Conservation (phyloP, 495 filamentous ascomycete species). For the Ramalina peruviana region DNA sequence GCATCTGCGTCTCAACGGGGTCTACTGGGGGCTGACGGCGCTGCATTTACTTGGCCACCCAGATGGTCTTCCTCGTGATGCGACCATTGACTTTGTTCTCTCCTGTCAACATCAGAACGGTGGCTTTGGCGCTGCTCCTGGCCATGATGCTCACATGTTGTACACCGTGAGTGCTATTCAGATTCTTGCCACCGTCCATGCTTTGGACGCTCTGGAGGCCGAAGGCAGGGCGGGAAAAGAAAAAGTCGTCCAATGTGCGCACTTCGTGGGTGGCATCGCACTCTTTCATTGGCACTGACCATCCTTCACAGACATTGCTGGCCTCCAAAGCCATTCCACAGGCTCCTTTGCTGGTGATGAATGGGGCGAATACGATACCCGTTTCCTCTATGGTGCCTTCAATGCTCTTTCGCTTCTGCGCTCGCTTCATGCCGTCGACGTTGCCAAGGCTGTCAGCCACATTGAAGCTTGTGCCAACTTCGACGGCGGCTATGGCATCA, state of each 20-base stretch:
- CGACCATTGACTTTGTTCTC: slow-evolving; percentile 80
- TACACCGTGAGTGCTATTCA: slow-evolving; percentile 91
- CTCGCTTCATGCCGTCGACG: slow-evolving; percentile 54
- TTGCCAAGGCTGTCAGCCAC: slow-evolving; percentile 64
- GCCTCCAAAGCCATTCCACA: slow-evolving; percentile 62
- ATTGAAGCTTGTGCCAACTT: slow-evolving; percentile 74
- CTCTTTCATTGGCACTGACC: slow-evolving; percentile 6
- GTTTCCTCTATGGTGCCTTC: slow-evolving; percentile 81
- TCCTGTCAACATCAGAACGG: slow-evolving; percentile 79
- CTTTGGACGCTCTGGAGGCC: slow-evolving; percentile 64
- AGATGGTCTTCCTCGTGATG: slow-evolving; percentile 62
- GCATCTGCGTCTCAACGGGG: slow-evolving; percentile 82
- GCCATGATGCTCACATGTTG: slow-evolving; percentile 89
- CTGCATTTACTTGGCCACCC: slow-evolving; percentile 73
- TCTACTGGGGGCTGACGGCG: slow-evolving; percentile 91
- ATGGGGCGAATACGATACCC: slow-evolving; percentile 91
- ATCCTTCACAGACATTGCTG: slow-evolving; percentile 51
- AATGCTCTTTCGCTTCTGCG: slow-evolving; percentile 74
- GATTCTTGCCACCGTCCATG: slow-evolving; percentile 73
- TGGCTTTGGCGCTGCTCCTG: slow-evolving; percentile 85
- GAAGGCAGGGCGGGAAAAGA: slow-evolving; percentile 49
- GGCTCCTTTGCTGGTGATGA: slow-evolving; percentile 87
- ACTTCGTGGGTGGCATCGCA: background rate
- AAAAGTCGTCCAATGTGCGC: slow-evolving; percentile 61
- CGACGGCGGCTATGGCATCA: slow-evolving; percentile 83